A percentile compares a stretch with the other conserved stretches of the same genome.
Conservation (phyloP, 805 yeast species). For the Sporopachydermia quercuum region DNA sequence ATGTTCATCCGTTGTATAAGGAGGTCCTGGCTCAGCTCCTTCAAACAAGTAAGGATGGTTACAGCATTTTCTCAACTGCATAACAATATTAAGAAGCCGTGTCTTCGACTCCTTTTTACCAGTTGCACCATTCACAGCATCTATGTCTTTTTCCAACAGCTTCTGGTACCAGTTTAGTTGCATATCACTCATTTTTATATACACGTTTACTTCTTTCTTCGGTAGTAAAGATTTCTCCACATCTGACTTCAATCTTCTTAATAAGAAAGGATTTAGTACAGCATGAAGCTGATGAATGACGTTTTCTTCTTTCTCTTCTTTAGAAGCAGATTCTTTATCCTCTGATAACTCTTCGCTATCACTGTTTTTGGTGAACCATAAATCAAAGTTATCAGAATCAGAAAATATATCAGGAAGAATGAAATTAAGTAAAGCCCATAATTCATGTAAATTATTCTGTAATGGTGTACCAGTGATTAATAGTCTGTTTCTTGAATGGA, state of each 20-base stretch:
- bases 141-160: slow-evolving; percentile 63
- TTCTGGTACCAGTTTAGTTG: slow-evolving; percentile 68
- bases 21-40: slow-evolving; percentile 87
- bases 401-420: slow-evolving; percentile 67
- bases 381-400: slow-evolving; percentile 58
- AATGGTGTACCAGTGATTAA: slow-evolving; percentile 74
- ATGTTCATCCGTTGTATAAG: slow-evolving; percentile 76
- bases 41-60: slow-evolving; percentile 76
- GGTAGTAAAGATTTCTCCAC: slow-evolving; percentile 72
- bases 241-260: slow-evolving; percentile 65
- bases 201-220: slow-evolving; percentile 58
- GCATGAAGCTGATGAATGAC: slow-evolving; percentile 60
- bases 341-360: too few relatives aligned
- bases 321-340: slow-evolving; percentile 10
- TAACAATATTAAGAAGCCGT: slow-evolving; percentile 60
- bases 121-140: slow-evolving; percentile 72
- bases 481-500: slow-evolving; percentile 53
- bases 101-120: slow-evolving; percentile 68
- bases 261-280: slow-evolving; percentile 58
- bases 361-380: slow-evolving; percentile 36
- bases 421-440: slow-evolving; percentile 71
- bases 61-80: slow-evolving; percentile 77
- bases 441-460: slow-evolving; percentile 65
- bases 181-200: slow-evolving; percentile 66
- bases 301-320: slow-evolving; percentile 25